Evolutionary conservation across 2,329 filamentous ascomycete genomes (phyloP), one percentile per base, ranked within the genome.

Genomic region (Neonectria coccinea): DNA sequence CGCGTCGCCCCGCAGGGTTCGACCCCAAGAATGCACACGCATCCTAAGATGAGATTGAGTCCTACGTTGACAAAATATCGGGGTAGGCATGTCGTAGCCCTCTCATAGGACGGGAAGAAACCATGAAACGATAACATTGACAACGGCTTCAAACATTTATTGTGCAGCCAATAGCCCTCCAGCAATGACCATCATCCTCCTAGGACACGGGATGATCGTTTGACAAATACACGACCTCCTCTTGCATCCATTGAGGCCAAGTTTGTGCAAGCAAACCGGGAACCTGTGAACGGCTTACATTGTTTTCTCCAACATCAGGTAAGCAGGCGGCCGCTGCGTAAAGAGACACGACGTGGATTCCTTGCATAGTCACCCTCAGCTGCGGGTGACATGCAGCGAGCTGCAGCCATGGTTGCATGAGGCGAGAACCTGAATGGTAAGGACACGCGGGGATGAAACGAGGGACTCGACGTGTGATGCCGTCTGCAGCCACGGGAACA

Each of bases 401-500:
- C 33, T 44, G 57, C 63, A 54, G 53, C 48, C 20, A 42, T 48
- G 31, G 48, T 62, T 58, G 62, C 47, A 51, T 62, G 53, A 44
- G 47, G 59, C 59, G 53, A 50, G 59, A 50, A 58, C 47, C 25
- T 62, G 41, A 44, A 36, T 7, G 50, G 31, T 54, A 48, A 44
- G 54, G 59, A 44, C 54, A 53, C 27, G 54, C 45, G 53, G 33
- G 29, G 39, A 22, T 27, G 29, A 54, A 25, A 25, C 53, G 39
- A 45, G 51, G 55, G 55, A 51, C 39, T 53, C 55, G 51, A 60
- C 44, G 54, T 27, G 25, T 58, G 20, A 20, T 50, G 16, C 56
- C n/a, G 55, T n/a, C 41, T 56, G 63, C 63, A 59, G 58, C 20
- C n/a, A 18, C 29, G 54, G 62, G 54, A 62, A 52, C 48, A 57